Evolutionary conservation across 306 rosid species (phyloP), one percentile per base, ranked within the genome.

Genomic region (Citrullus amarus): DNA sequence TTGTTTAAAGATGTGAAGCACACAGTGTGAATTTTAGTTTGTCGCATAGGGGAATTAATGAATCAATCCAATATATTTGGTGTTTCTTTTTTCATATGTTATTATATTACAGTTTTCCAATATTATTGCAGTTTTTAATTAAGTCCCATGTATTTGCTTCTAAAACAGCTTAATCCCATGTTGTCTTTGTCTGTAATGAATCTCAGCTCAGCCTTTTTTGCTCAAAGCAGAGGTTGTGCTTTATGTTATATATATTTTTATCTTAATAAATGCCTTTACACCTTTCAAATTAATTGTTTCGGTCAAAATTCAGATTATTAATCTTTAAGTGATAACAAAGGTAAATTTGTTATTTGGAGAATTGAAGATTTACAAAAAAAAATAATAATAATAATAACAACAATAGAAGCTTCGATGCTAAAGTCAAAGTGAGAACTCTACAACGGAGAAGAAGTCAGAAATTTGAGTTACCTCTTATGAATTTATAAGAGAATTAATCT

Each of bases 151-250:
- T 32, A 72, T 51, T 73, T 73, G 62, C 22, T 55, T 73, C 30
- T 32, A 53, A 48, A 50, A 50, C 77, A 28, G 38, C 15, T 48
- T 53, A 28, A 30, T 73, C 78, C 15, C 46, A 73, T 51, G 78
- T 30, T 73, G 61, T 73, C 77, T 73, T 73, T 48, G 15, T 50
- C n/a, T 48, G 17, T 73, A 50, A 41, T 68, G 51, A 16, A 72
- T 22, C 77, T 72, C n/a, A 72, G 44, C 77, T 72, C 65, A 55
- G 18, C 36, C 20, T 75, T 22, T 71, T 75, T 75, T 57, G 53
- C 66, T 56, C 38, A 75, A 75, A 36, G 53, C 78, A 75, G 50
- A 75, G 53, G 51, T 16, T 72, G 25, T 46, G 77, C 58, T 44
- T 39, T n/a, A 9, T 43, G 28, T 22, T 25, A 69, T 20, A 8